Conservation (phyloP, 495 filamentous ascomycete genomes). For the Paragyromitra xinjiangensis region DNA sequence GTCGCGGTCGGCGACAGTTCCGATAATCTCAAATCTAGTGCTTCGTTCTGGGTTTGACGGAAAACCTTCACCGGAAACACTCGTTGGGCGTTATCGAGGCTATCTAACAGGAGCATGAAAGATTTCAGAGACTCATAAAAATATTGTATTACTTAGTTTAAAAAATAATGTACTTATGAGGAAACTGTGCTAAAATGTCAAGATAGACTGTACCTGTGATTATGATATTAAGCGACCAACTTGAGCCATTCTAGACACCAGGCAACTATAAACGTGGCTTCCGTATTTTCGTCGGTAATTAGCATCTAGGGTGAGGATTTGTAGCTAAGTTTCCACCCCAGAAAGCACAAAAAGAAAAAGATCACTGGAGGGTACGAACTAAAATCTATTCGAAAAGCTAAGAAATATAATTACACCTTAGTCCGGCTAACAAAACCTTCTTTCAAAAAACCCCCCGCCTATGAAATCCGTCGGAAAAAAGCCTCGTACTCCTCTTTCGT, state of each 20-base stretch:
- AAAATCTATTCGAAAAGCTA: background rate
- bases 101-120: background rate
- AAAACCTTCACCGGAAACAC: background rate
- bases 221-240: background rate
- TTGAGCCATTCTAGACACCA: background rate
- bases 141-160: conserved; percentile 39
- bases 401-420: background rate
- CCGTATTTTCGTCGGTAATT: no score
- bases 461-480: conserved; percentile 51
- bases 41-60: conserved; percentile 47
- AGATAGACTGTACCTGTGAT: background rate
- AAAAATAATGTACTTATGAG: conserved; percentile 9
- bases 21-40: conserved; percentile 34
- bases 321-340: no score
- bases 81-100: background rate
- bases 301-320: no score
- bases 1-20: conserved; percentile 64
- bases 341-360: no score
- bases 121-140: conserved; percentile 4
- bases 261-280: background rate
- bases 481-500: conserved; percentile 54
- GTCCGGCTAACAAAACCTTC: background rate
- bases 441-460: background rate
- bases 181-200: background rate
- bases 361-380: no score